Evolutionary conservation across 1,284 basidiomycete genomes (phyloP), one percentile per base, ranked within the genome.

Genomic region (Ganoderma resinaceum): DNA sequence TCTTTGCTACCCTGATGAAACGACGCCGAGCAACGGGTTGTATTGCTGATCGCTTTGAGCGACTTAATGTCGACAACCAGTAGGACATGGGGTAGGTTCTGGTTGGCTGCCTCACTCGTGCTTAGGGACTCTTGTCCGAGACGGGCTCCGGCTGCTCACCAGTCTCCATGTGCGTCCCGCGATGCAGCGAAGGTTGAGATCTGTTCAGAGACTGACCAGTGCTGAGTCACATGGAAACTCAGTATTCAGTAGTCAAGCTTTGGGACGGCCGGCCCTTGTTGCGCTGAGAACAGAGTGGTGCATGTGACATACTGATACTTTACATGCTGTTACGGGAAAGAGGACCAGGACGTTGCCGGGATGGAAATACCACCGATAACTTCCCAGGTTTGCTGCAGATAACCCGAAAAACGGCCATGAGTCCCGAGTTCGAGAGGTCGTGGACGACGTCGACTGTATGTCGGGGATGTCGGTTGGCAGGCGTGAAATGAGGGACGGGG

Each of bases 241-340:
- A 52, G n/a, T 26, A 52, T 52, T 14, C 11, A 52, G 46, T 26
- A 52, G 46, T 52, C 46, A 26, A 46, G 43, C 43, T 46, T 52
- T 26, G 46, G 46, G 23, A 52, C 23, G 46, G 23, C 46, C 46
- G 46, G 46, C 46, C 46, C n/a, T 49, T 49, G 46, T 26, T 52
- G 46, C 46, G 26, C n/a, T 52, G 46, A 52, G 46, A 52, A 52
- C 46, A 52, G 3, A 14, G 23, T 26, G n/a, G 14, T 52, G 11
- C 46, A 52, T 52, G 46, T 52, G 46, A 52, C 46, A 52, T 52
- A 52, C 46, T 52, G 46, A 52, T 52, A 11, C 23, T 23, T 49
- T 49, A 49, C 46, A 49, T 49, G 23, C 46, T 26, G 46, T 11
- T 26, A 23, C 46, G 26, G 20, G 43, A 46, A 8, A 46, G n/a